These are phyloP conservation scores for Ananas comosus DNA, from an alignment of 176 grass and related monocot genomes.

Conservation along the genomic window DNA sequence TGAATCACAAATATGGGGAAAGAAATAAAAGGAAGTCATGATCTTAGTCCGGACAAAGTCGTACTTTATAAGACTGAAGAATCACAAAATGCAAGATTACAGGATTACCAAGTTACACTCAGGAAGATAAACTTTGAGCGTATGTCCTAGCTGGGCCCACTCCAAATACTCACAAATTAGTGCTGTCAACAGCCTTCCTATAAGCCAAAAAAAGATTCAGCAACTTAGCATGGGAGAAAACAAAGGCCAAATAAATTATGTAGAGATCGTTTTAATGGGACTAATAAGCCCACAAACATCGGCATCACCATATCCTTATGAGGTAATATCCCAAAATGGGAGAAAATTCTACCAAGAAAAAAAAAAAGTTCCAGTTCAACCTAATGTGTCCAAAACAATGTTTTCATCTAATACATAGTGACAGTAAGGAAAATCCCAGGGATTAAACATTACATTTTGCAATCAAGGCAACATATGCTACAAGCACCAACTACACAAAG, in stretches of 20 bases:
- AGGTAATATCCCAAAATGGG: no score
- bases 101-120: slow-evolving; percentile 82
- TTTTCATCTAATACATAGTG: no score
- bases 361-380: no score
- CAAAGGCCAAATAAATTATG: slow-evolving; percentile 13
- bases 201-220: slow-evolving; percentile 14
- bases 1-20: slow-evolving; percentile 13
- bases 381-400: no score
- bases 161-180: slow-evolving; percentile 84
- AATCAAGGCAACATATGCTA: no score
- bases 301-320: background rate
- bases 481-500: no score
- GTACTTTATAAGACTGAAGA: background rate
- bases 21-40: background rate
- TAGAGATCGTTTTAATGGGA: background rate
- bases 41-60: background rate
- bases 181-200: slow-evolving; percentile 83
- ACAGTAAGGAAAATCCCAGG: no score
- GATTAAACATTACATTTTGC: no score
- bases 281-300: background rate
- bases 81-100: background rate
- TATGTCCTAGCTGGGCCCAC: slow-evolving; percentile 84
- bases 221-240: background rate
- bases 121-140: slow-evolving; percentile 85
- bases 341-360: no score